A percentile compares a stretch with the other conserved stretches of the same genome.
Evolutionary conservation across 306 rosid species (phyloP).

Genomic region (Vigna angularis): DNA sequence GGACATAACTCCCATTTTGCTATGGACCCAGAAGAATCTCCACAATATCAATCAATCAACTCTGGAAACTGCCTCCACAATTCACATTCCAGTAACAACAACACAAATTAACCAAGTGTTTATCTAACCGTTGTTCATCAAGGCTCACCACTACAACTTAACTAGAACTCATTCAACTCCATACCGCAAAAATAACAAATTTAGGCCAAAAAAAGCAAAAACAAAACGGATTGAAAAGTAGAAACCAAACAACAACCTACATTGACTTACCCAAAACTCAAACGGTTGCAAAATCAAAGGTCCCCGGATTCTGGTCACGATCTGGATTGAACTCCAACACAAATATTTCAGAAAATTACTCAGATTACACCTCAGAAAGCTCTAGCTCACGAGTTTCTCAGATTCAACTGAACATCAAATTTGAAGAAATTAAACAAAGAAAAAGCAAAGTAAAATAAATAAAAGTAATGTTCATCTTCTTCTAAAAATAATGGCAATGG

Average conservation of each 20-base stretch:
- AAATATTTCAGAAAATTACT: neutral
- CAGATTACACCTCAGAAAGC: neutral
- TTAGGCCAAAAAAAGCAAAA: neutral
- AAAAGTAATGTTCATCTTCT: neutral
- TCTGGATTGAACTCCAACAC: conserved; percentile 43
- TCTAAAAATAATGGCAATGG: conserved; percentile 43
- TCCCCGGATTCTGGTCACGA: conserved; percentile 36
- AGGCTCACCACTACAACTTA: neutral
- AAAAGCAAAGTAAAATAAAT: neutral
- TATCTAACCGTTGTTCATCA: neutral
- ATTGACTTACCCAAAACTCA: conserved; percentile 28
- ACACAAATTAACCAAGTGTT: conserved; percentile 32
- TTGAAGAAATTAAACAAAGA: conserved; percentile 8
- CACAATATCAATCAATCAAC: conserved; percentile 40
- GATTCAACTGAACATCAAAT: conserved; percentile 8
- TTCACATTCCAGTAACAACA: conserved; percentile 29
- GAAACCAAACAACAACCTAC: neutral
- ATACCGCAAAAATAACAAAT: neutral
- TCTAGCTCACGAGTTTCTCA: neutral
- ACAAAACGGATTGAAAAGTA: conserved; percentile 6
- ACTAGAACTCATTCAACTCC: conserved; percentile 27
- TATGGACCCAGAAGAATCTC: conserved; percentile 39
- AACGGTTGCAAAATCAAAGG: conserved; percentile 26
- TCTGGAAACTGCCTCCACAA: conserved; percentile 13
- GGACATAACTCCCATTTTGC: conserved; percentile 96